Evolutionary conservation across 2,329 filamentous ascomycete species (phyloP), one percentile per base, ranked within the genome.

Genomic region (Botrytis pseudocinerea): DNA sequence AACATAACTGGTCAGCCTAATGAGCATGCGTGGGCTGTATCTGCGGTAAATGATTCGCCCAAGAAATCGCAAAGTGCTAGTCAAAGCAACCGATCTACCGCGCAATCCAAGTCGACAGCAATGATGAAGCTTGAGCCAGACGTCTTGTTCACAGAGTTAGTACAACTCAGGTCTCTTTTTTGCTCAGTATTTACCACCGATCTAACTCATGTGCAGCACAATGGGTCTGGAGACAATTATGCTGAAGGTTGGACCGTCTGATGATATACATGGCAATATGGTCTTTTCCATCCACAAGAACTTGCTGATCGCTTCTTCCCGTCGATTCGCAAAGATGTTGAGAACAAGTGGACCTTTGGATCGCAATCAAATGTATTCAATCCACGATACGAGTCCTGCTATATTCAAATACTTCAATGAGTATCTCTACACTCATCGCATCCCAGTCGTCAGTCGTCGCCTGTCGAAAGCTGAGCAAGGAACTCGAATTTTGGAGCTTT

Each of bases 391-490:
- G 8, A 59, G 42, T 12, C 70, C 70, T n/a, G 25, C 8, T 7
- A 51, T 72, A 1, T 75, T 79, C 57, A 77, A 76, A 42, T 70
- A 77, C 18, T 77, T 77, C 62, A 57, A 76, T 16, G 73, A 78
- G 28, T 74, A 71, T 35, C 14, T 79, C 0, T 79, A 79, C 46
- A 64, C 73, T 8, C 42, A 73, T 14, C 62, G 59, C 0, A 48
- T 78, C 18, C 76, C 78, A 8, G 57, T 32, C 2, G 61, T 77
- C 40, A 40, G 28, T 6, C 14, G 18, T 7, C 42, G 38, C 8
- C 69, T 71, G 42, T 32, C 35, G 18, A 20, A 59, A 20, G 6
- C 32, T 9, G 66, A 42, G 9, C 61, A 76, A 44, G 70, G 62
- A 14, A 32, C 18, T 3, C 66, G 73, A 3, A 35, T 78, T 16